These are phyloP conservation scores for Rhizoctonia solani DNA, from an alignment of 1,284 basidiomycete species.

Conservation along the genomic window DNA sequence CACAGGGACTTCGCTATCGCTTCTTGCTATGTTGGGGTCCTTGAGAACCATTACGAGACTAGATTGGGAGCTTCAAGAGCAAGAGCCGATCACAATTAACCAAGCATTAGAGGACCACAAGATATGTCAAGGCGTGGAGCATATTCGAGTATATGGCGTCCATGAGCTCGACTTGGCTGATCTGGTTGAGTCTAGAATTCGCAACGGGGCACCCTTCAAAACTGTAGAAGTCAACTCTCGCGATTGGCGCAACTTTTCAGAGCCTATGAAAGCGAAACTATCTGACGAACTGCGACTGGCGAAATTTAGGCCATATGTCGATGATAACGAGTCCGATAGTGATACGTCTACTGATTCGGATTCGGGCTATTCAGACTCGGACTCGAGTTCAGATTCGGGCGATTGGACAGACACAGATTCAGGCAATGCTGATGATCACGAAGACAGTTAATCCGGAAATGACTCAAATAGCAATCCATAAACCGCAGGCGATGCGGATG, in stretches of 20 bases:
- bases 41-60: background rate
- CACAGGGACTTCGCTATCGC: background rate
- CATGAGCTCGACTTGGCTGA: background rate
- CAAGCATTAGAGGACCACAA: background rate
- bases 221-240: conserved; percentile 1
- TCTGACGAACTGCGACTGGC: background rate
- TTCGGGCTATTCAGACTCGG: too few species aligned
- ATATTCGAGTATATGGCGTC: conserved; percentile 6
- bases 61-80: background rate
- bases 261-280: background rate
- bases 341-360: too few species aligned
- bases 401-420: background rate
- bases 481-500: background rate
- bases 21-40: background rate
- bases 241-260: background rate
- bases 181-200: background rate
- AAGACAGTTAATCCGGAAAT: background rate
- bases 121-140: conserved; percentile 1
- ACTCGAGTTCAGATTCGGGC: background rate
- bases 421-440: background rate
- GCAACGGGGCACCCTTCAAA: conserved; percentile 4
- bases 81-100: background rate
- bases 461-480: background rate
- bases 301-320: conserved; percentile 8
- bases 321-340: background rate